A percentile compares a stretch with the other conserved stretches of the same genome.
These are phyloP conservation scores for Boletus sp. DNA, from an alignment of 768 basidiomycete species.

Conservation along the genomic window DNA sequence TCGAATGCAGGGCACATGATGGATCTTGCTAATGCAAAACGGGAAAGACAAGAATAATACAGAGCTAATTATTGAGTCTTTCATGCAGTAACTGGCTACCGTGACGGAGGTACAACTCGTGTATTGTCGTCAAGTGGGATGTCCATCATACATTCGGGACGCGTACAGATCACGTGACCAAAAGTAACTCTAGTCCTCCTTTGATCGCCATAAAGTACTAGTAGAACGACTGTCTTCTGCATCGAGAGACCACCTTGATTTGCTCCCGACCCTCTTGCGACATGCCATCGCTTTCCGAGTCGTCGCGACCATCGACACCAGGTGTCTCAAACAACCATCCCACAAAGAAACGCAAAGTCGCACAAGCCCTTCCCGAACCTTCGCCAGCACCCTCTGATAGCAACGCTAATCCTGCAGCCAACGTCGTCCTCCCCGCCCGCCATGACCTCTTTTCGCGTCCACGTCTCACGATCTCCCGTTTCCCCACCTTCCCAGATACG, in stretches of 20 bases:
- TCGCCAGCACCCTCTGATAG: constrained; percentile 64
- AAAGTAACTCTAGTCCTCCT: constrained; percentile 1
- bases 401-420: constrained; percentile 35
- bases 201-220: too few relatives aligned
- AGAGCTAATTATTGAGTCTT: neutral
- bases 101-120: neutral
- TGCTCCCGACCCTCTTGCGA: neutral
- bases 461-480: constrained; percentile 71
- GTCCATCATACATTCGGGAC: neutral
- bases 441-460: constrained; percentile 70
- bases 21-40: neutral
- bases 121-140: neutral
- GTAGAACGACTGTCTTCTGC: too few relatives aligned
- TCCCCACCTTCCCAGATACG: constrained; percentile 65
- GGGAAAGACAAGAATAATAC: neutral
- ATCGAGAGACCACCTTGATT: too few relatives aligned
- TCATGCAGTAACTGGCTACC: neutral
- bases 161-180: constrained; percentile 19
- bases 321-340: constrained; percentile 16
- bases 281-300: constrained; percentile 24
- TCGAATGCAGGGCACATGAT: neutral
- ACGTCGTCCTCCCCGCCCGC: constrained; percentile 59
- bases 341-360: constrained; percentile 54
- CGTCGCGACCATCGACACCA: constrained; percentile 37
- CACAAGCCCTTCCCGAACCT: constrained; percentile 35